Evolutionary conservation across 2,329 filamentous ascomycete genomes (phyloP).

Genomic region (Acephala macrosclerotiorum): DNA sequence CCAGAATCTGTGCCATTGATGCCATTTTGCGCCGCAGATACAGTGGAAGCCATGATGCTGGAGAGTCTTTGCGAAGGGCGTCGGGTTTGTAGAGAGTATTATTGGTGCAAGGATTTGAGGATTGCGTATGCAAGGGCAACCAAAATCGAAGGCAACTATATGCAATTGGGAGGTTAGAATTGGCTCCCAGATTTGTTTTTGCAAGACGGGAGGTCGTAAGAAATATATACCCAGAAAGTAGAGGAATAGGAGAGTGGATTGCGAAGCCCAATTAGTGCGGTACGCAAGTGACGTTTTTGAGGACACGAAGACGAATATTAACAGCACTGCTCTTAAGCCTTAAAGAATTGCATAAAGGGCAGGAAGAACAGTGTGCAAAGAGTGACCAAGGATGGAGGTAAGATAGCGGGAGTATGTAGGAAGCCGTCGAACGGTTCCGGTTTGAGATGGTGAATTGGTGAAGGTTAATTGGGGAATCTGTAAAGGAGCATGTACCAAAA

Average conservation of each 20-base stretch:
- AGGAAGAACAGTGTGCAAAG: constrained; percentile 19
- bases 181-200: not conserved
- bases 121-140: constrained; percentile 4
- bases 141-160: constrained; percentile 15
- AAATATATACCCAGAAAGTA: constrained; percentile 25
- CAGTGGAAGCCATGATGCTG: constrained; percentile 39
- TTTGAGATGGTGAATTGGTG: constrained; percentile 1
- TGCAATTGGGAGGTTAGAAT: constrained; percentile 15
- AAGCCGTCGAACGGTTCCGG: constrained; percentile 21
- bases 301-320: constrained; percentile 39
- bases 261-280: constrained; percentile 23
- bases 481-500: not conserved
- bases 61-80: not conserved
- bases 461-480: not conserved
- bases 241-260: constrained; percentile 23
- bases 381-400: constrained; percentile 20
- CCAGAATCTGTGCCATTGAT: constrained; percentile 33
- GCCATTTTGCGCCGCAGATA: constrained; percentile 32
- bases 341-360: constrained; percentile 39
- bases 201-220: not conserved
- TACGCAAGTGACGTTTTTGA: constrained; percentile 31
- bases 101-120: constrained; percentile 15
- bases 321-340: constrained; percentile 32
- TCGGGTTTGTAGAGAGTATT: not conserved
- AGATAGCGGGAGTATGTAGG: constrained; percentile 30